Evolutionary conservation across 306 rosid genomes (phyloP).

Genomic region (Rosa multiflora): DNA sequence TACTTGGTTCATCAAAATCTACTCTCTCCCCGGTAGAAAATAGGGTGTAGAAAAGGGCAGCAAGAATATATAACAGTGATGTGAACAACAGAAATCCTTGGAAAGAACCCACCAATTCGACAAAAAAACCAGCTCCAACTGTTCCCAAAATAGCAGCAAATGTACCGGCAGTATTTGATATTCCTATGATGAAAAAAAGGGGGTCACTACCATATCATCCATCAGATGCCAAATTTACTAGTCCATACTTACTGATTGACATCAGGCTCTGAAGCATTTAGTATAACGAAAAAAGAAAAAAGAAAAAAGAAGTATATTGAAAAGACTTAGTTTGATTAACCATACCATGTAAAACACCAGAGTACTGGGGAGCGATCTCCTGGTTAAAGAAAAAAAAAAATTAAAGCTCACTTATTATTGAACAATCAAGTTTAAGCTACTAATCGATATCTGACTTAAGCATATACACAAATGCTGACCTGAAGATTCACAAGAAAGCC

Average conservation of each 20-base stretch:
- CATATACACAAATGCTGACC: conserved; percentile 46
- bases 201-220: conserved; percentile 9
- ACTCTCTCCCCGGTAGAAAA: conserved; percentile 88
- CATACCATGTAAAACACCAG: conserved; percentile 91
- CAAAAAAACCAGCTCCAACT: conserved; percentile 91
- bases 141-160: conserved; percentile 87
- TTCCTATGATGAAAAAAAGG: conserved; percentile 46
- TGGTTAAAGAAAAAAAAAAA: conserved; percentile 39
- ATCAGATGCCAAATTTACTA: background rate
- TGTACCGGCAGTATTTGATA: conserved; percentile 92
- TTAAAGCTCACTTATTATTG: conserved; percentile 20
- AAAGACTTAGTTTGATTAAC: background rate
- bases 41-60: conserved; percentile 75
- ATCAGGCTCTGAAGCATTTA: conserved; percentile 9
- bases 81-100: conserved; percentile 80
- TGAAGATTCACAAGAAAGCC: conserved; percentile 97
- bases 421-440: conserved; percentile 1
- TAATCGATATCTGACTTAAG: background rate
- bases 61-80: conserved; percentile 59
- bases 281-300: background rate
- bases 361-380: conserved; percentile 90
- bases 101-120: conserved; percentile 85
- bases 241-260: conserved; percentile 14
- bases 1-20: conserved; percentile 74
- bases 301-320: background rate